These are phyloP conservation scores for Mucuna pruriens DNA, from an alignment of 306 rosid genomes.

Conservation along the genomic window DNA sequence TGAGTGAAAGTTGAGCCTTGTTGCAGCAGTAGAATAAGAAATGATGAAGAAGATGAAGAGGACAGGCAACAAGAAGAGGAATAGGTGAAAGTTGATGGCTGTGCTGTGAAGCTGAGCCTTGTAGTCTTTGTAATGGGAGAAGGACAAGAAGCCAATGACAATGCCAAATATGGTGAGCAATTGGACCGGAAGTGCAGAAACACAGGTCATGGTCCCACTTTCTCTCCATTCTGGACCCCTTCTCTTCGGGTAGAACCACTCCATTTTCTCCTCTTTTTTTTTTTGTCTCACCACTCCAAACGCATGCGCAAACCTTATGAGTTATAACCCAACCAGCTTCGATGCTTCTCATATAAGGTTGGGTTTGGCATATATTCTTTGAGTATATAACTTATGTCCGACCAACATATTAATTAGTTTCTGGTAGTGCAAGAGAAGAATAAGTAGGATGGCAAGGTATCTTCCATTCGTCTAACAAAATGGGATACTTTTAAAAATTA, in stretches of 20 bases:
- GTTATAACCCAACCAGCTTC: background rate
- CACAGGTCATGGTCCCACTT: slow-evolving; percentile 49
- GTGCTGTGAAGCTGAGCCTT: slow-evolving; percentile 50
- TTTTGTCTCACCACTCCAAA: background rate
- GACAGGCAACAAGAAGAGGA: slow-evolving; percentile 59
- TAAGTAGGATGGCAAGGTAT: background rate
- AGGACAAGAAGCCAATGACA: slow-evolving; percentile 65
- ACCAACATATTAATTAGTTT: slow-evolving; percentile 24
- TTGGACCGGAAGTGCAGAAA: slow-evolving; percentile 66
- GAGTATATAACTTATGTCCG: slow-evolving; percentile 52
- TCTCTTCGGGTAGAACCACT: slow-evolving; percentile 61
- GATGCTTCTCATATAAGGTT: slow-evolving; percentile 36
- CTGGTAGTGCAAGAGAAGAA: slow-evolving; percentile 10
- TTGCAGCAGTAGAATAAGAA: slow-evolving; percentile 43
- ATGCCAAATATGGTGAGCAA: slow-evolving; percentile 67
- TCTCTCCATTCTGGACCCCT: slow-evolving; percentile 77
- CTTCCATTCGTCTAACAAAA: too few relatives aligned
- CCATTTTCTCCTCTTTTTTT: slow-evolving; percentile 49
- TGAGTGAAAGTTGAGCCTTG: slow-evolving; percentile 47
- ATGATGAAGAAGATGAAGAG: slow-evolving; percentile 53
- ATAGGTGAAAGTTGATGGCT: slow-evolving; percentile 52
- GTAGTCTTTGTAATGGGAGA: slow-evolving; percentile 58
- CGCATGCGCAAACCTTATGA: background rate
- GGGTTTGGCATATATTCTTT: slow-evolving; percentile 78
- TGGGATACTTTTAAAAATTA: too few relatives aligned